Evolutionary conservation across 1,139 yeast species (phyloP), one percentile per base, ranked within the genome.

Genomic region (Pichia kudriavzevii): DNA sequence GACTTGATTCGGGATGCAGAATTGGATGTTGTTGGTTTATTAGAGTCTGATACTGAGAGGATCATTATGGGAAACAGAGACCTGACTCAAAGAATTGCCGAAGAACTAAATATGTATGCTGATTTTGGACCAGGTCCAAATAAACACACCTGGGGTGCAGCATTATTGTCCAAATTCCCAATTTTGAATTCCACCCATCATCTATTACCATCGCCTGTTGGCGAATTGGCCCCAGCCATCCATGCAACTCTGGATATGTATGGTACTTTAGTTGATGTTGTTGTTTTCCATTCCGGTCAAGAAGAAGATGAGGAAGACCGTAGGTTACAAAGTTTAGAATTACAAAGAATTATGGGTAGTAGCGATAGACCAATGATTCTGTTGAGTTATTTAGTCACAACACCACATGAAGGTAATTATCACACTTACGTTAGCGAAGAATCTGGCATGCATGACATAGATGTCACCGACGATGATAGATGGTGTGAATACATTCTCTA

Each of bases 41-140:
- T 91, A 36, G 98, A 91, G 61, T 77, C 87, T 7, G 98, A 91
- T 52, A 88, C 96, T 5, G 95, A 91, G 62, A 73, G 96, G 48
- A 75, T 87, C 40, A 82, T 88, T 41, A 93, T 93, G 69, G 98
- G 98, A 30, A 84, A 87, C 61, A 72, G 98, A 52, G 98, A 91
- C 52, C 66, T 91, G 54, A 87, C 97, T 1, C 95, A 85, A 60
- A 77, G 77, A 43, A 66, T 91, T 43, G 95, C 96, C 1, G 95
- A 87, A 59, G 95, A 88, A 48, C 68, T 91, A 48, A 91, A 88
- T 23, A 85, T 85, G 91, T 91, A 88, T 56, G 88, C 79, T 17
- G 98, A 91, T 59, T 91, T 78, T 54, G 98, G 98, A 11, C 98
- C 98, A 4, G 96, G 97, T 11, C 96, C 98, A 39, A 84, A 87